Conservation (phyloP, 345 rosid species). For the Lepidium didymum region DNA sequence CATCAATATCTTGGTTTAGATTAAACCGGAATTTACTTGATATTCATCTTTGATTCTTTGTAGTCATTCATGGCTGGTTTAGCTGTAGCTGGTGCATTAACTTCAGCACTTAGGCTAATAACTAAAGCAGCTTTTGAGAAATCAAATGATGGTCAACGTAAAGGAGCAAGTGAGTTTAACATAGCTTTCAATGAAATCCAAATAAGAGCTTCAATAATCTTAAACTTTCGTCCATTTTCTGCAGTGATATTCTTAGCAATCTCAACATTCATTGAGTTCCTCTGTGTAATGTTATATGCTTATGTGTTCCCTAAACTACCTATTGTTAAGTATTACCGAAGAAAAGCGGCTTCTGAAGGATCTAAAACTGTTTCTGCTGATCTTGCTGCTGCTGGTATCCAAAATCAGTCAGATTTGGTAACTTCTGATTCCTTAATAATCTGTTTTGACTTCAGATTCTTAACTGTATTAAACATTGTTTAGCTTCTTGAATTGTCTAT, state of each 20-base stretch:
- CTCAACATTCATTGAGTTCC: constrained; percentile 55
- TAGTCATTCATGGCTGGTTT: constrained; percentile 87
- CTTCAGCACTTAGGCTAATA: constrained; percentile 67
- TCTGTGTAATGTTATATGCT: constrained; percentile 61
- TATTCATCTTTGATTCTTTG: neutral
- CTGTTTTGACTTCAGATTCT: neutral
- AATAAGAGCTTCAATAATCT: neutral
- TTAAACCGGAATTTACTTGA: neutral
- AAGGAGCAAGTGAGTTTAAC: constrained; percentile 62
- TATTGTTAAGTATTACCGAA: constrained; percentile 70
- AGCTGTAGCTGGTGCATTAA: constrained; percentile 82
- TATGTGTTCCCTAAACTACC: constrained; percentile 65
- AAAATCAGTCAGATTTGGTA: constrained; percentile 27
- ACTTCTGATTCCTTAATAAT: neutral
- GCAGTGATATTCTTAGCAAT: constrained; percentile 79
- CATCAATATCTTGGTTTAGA: neutral
- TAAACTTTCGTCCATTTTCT: neutral
- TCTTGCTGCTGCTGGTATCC: constrained; percentile 90
- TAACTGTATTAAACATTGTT: neutral
- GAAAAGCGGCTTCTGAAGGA: constrained; percentile 85
- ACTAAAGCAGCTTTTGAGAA: constrained; percentile 76
- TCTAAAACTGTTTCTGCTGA: constrained; percentile 78
- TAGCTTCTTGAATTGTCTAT: constrained; percentile 3
- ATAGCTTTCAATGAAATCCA: neutral
- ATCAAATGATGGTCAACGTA: constrained; percentile 55